These are phyloP conservation scores for Penicillium palitans DNA, from an alignment of 2,329 filamentous ascomycete genomes.

Conservation along the genomic window DNA sequence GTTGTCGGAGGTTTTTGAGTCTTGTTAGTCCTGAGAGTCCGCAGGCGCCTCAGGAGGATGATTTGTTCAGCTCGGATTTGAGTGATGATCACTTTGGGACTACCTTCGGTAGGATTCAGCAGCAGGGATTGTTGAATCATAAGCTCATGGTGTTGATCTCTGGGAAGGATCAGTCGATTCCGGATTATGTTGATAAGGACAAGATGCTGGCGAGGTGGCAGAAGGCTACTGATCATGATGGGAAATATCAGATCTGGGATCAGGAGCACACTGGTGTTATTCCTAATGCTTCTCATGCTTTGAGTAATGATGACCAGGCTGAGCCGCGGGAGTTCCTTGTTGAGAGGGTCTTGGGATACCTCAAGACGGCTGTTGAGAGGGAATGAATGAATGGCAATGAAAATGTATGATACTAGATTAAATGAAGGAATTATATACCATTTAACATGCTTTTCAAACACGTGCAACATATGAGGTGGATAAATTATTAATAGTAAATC, in stretches of 20 bases:
- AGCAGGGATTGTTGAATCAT: conserved; percentile 39
- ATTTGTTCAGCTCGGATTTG: conserved; percentile 80
- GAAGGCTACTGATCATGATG: conserved; percentile 37
- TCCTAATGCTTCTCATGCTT: conserved; percentile 39
- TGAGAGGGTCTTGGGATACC: conserved; percentile 31
- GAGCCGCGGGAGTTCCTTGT: conserved; percentile 30
- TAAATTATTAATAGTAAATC: neutral
- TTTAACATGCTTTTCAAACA: neutral
- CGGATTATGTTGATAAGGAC: conserved; percentile 50
- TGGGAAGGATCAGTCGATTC: conserved; percentile 49
- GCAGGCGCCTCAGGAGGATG: conserved; percentile 68
- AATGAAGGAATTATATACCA: neutral
- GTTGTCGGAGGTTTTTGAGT: conserved; percentile 59
- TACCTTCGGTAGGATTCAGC: conserved; percentile 61
- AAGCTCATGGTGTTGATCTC: conserved; percentile 51
- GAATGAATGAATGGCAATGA: neutral
- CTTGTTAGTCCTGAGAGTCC: conserved; percentile 56
- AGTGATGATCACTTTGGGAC: conserved; percentile 54
- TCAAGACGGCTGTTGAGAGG: conserved; percentile 15
- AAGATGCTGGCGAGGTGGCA: conserved; percentile 45
- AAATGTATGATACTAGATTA: neutral
- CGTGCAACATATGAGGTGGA: neutral
- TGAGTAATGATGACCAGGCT: conserved; percentile 39
- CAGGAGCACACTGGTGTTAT: conserved; percentile 49
- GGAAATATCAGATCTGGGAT: conserved; percentile 48